These are phyloP conservation scores for Suillus paluster DNA, from an alignment of 768 basidiomycete species.

Conservation along the genomic window DNA sequence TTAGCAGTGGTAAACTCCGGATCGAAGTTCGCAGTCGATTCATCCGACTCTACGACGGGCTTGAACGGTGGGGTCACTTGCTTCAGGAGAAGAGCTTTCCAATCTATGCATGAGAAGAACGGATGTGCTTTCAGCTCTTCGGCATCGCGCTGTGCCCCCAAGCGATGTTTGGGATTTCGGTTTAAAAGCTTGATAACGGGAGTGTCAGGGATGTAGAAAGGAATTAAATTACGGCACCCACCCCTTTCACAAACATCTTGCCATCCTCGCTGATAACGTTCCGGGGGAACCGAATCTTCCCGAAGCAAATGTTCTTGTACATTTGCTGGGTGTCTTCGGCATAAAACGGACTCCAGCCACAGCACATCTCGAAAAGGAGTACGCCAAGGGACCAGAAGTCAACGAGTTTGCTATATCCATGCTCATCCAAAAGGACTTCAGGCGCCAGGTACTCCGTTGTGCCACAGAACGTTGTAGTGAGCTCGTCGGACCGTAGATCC, in stretches of 20 bases:
- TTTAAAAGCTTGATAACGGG: slow-evolving; percentile 76
- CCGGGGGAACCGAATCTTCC: slow-evolving; percentile 97
- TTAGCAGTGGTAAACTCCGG: slow-evolving; percentile 97
- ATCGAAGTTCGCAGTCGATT: slow-evolving; percentile 97
- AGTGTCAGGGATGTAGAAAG: slow-evolving; percentile 13
- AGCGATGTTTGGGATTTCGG: slow-evolving; percentile 96
- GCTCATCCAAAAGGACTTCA: slow-evolving; percentile 97
- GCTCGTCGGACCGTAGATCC: slow-evolving; percentile 88
- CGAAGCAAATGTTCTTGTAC: slow-evolving; percentile 99
- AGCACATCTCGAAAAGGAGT: slow-evolving; percentile 98
- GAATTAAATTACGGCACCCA: slow-evolving; percentile 48
- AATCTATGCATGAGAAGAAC: slow-evolving; percentile 93
- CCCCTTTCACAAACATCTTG: slow-evolving; percentile 98
- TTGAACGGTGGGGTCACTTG: slow-evolving; percentile 98
- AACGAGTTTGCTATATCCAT: slow-evolving; percentile 97
- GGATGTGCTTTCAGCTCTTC: slow-evolving; percentile 95
- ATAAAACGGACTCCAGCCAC: slow-evolving; percentile 99
- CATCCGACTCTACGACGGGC: slow-evolving; percentile 96
- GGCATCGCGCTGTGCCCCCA: slow-evolving; percentile 89
- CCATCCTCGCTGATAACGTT: slow-evolving; percentile 97
- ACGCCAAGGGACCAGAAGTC: slow-evolving; percentile 99
- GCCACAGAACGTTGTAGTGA: slow-evolving; percentile 99
- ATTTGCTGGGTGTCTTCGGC: slow-evolving; percentile 99
- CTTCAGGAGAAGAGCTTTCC: slow-evolving; percentile 83
- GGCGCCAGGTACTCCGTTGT: slow-evolving; percentile 99